A percentile compares a stretch with the other conserved stretches of the same genome.
These are phyloP conservation scores for Peronospora farinosa DNA, from an alignment of 352 stramenopile genomes.

Conservation along the genomic window DNA sequence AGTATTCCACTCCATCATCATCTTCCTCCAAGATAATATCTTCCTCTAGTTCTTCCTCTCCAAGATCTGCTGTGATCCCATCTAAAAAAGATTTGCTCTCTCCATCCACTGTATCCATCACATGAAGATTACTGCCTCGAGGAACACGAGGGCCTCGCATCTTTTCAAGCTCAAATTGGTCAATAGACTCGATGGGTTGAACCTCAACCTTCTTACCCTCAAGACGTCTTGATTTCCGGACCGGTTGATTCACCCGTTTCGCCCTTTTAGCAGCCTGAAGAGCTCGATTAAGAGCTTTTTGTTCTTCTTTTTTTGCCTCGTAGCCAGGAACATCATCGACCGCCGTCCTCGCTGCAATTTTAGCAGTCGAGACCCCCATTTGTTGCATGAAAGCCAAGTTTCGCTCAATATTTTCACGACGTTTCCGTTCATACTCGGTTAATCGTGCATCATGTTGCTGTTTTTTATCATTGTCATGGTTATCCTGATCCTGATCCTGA, in stretches of 20 bases:
- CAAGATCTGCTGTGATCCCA: slow-evolving; percentile 27
- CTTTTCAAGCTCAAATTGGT: slow-evolving; percentile 22
- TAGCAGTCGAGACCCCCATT: slow-evolving; percentile 75
- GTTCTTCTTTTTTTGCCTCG: slow-evolving; percentile 12
- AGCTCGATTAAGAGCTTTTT: slow-evolving; percentile 9
- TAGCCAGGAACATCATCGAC: slow-evolving; percentile 13
- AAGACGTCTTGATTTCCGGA: slow-evolving; percentile 58
- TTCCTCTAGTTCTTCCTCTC: slow-evolving; percentile 34
- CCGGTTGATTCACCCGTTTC: slow-evolving; percentile 24
- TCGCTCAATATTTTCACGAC: slow-evolving; percentile 76
- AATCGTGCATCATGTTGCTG: slow-evolving; percentile 17
- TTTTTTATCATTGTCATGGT: slow-evolving; percentile 10
- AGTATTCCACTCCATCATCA: slow-evolving; percentile 43
- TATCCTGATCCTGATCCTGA: slow-evolving; percentile 2
- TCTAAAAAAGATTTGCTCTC: slow-evolving; percentile 39
- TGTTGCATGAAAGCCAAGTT: slow-evolving; percentile 81
- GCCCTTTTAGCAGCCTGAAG: slow-evolving; percentile 15
- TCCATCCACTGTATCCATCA: slow-evolving; percentile 27
- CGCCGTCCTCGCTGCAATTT: slow-evolving; percentile 55
- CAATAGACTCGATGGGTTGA: slow-evolving; percentile 24
- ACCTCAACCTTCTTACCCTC: slow-evolving; percentile 53
- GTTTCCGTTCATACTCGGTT: slow-evolving; percentile 76
- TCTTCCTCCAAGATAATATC: slow-evolving; percentile 28
- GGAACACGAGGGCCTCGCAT: slow-evolving; percentile 3
- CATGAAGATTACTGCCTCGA: slow-evolving; percentile 13